Evolutionary conservation across 768 basidiomycete species (phyloP), one percentile per base, ranked within the genome.

Genomic region (Naganishia vishniacii): DNA sequence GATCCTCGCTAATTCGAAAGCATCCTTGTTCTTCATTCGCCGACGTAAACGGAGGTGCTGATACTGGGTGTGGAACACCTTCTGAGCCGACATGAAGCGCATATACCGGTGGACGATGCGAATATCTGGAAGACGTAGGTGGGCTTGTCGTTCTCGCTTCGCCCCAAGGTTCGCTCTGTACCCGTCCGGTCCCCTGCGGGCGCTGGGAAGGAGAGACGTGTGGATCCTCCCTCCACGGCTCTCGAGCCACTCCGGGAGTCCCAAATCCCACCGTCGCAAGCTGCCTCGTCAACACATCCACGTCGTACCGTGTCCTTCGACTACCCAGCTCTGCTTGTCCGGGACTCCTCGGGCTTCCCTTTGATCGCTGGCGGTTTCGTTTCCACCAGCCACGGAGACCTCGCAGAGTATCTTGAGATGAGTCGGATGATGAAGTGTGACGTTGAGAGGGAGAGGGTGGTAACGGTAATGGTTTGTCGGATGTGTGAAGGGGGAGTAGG

Each of bases 301-400:
- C 29, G 45, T 56, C 48, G 31, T 63, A 63, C 25, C 37, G 20
- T 18, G 41, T 45, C 25, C 62, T 32, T 12, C 37, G 25, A 41
- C 61, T 62, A 15, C 59, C 59, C 28, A 20, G 41, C 23, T 44
- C 48, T 45, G 48, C 41, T 29, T 42, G 48, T 4, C 49, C 49
- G 7, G 37, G 31, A 23, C 49, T 51, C 23, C 15, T n/a, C n/a
- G n/a, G 23, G 26, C 23, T 31, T 23, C 37, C 32, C 37, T 56
- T 56, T 11, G 31, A 37, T 4, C 53, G 18, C 32, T 56, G 31
- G 3, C 53, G 53, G 25, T 56, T 56, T 13, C 53, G 53, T 13
- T 63, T 63, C 62, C 62, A 63, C 62, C 62, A 63, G 18, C 49
- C 40, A 28, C 45, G 44, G 37, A 63, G n/a, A 5, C 62, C 62